phyloP scores from a whole-genome alignment of 2,329 filamentous ascomycete genomes.

The Fusarium sp. region DNA sequence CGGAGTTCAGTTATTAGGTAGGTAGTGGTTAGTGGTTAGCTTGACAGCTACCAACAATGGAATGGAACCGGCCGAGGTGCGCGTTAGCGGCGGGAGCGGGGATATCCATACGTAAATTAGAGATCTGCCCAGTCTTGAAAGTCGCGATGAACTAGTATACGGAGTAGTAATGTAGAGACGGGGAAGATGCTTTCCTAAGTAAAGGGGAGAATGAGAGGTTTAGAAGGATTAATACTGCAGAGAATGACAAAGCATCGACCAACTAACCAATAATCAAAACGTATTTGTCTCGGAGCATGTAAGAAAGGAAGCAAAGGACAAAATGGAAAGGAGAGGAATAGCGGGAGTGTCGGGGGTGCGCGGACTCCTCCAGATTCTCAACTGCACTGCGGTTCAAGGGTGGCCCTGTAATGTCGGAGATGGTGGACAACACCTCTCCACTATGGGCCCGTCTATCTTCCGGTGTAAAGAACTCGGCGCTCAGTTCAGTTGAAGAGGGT shows the following conservation, averaged over 20 bases:
- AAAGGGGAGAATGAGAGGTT: not conserved
- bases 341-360: conserved; percentile 34
- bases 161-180: not conserved
- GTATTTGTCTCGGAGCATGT: not conserved
- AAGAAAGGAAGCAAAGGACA: conserved; percentile 11
- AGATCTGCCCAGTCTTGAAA: conserved; percentile 13
- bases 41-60: conserved; percentile 4
- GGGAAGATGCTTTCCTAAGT: not conserved
- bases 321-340: conserved; percentile 8
- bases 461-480: conserved; percentile 23
- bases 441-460: conserved; percentile 29
- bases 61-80: conserved; percentile 22
- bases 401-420: conserved; percentile 36
- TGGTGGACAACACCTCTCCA: conserved; percentile 37
- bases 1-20: not conserved
- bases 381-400: conserved; percentile 26
- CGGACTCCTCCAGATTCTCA: conserved; percentile 39
- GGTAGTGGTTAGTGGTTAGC: not conserved
- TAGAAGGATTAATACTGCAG: not conserved
- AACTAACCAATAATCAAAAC: not conserved
- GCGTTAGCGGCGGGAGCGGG: conserved; percentile 35
- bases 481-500: conserved; percentile 23
- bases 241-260: not conserved
- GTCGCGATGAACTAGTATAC: not conserved
- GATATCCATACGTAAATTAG: conserved; percentile 22